phyloP scores from a whole-genome alignment of 2,329 filamentous ascomycete species.

The Monosporascus sp. region DNA sequence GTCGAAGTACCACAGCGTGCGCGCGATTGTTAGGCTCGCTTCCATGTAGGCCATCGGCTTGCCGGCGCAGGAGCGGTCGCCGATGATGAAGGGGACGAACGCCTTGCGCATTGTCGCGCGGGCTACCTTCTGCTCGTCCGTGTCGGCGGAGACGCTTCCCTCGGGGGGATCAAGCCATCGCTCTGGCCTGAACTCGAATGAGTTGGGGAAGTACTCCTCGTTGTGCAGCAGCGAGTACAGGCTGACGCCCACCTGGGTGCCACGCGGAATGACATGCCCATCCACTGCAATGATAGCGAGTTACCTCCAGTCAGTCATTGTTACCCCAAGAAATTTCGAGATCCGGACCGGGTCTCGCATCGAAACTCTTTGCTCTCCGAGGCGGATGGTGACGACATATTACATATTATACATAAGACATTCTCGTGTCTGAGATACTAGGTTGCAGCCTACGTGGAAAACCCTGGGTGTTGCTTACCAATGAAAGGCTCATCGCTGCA shows the following conservation, averaged over 20 bases:
- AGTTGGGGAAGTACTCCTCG: conserved; percentile 6
- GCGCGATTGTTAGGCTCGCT: conserved; percentile 35
- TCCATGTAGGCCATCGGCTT: conserved; percentile 41
- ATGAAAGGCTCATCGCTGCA: background rate
- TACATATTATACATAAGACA: too few relatives aligned
- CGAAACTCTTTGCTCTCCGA: too few relatives aligned
- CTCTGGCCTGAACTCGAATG: conserved; percentile 10
- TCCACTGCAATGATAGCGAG: background rate
- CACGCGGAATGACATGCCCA: conserved; percentile 9
- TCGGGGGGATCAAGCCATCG: conserved; percentile 9
- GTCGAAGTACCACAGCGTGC: conserved; percentile 26
- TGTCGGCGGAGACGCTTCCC: conserved; percentile 2
- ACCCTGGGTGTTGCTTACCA: too few relatives aligned
- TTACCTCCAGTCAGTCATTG: too few relatives aligned
- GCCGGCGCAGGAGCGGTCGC: conserved; percentile 38
- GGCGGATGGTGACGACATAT: too few relatives aligned
- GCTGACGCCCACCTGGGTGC: conserved; percentile 6
- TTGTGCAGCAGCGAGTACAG: conserved; percentile 10
- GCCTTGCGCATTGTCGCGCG: conserved; percentile 7
- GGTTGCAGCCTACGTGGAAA: too few relatives aligned
- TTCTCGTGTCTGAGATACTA: too few relatives aligned
- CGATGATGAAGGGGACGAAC: conserved; percentile 29
- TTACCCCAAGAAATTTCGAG: too few relatives aligned
- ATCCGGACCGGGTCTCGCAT: too few relatives aligned
- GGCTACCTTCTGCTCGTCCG: too few relatives aligned